phyloP scores from a whole-genome alignment of 2,329 filamentous ascomycete genomes.

The Ophiostoma montium region DNA sequence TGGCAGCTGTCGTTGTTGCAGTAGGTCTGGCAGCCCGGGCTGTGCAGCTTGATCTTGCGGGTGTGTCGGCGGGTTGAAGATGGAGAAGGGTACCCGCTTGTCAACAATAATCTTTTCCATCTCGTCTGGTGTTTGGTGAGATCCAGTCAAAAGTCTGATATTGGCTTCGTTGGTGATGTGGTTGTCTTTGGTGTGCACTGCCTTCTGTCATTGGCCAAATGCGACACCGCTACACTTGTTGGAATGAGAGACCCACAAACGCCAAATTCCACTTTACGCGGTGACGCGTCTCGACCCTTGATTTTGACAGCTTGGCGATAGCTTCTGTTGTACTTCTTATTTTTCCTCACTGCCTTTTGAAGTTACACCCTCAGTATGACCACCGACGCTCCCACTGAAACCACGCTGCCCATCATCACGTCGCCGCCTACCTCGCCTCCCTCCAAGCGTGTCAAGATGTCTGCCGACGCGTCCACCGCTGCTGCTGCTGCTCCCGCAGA shows the following conservation, averaged over 20 bases:
- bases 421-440: conserved; percentile 59
- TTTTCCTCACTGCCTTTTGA: not conserved
- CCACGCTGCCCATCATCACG: conserved; percentile 2
- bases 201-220: conserved; percentile 4
- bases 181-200: too few species aligned
- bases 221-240: not conserved
- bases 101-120: too few species aligned
- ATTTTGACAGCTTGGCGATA: not conserved
- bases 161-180: too few species aligned
- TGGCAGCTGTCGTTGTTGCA: too few species aligned
- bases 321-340: not conserved
- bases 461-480: conserved; percentile 16
- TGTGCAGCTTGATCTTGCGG: too few species aligned
- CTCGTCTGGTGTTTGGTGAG: too few species aligned
- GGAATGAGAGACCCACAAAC: not conserved
- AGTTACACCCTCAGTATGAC: conserved; percentile 4
- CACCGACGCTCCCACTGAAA: conserved; percentile 5
- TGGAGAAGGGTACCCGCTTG: too few species aligned
- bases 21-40: too few species aligned
- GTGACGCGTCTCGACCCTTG: conserved; percentile 4
- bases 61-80: too few species aligned
- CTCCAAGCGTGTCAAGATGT: conserved; percentile 62
- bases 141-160: too few species aligned
- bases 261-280: conserved; percentile 10
- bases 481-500: conserved; percentile 19